Conservation (phyloP, 176 grass and related monocot species). For the Musa troglodytarum region DNA sequence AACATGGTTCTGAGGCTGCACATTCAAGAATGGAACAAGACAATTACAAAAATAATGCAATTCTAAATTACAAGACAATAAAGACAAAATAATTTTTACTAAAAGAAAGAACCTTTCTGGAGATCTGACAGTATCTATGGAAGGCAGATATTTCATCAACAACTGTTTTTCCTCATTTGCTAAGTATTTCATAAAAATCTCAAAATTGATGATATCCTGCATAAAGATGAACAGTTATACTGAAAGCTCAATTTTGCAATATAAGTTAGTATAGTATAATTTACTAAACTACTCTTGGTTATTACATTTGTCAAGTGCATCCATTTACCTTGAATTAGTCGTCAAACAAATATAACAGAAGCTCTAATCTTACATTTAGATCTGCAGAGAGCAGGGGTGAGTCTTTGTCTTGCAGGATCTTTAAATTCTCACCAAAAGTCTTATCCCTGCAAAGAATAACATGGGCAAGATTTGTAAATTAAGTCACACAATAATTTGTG, state of each 20-base stretch:
- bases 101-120: conserved; percentile 34
- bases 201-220: conserved; percentile 56
- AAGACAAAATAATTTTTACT: background rate
- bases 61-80: background rate
- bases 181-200: conserved; percentile 44
- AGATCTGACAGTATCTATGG: conserved; percentile 29
- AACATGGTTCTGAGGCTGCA: conserved; percentile 60
- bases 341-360: background rate
- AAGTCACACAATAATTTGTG: no score
- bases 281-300: background rate
- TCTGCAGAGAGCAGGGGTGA: conserved; percentile 40
- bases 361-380: conserved; percentile 33
- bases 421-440: conserved; percentile 25
- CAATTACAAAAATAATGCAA: background rate
- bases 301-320: background rate
- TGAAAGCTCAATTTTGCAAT: background rate
- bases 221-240: background rate
- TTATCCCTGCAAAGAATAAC: conserved; percentile 29
- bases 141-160: conserved; percentile 52
- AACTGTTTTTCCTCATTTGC: conserved; percentile 47
- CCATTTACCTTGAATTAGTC: background rate
- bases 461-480: no score
- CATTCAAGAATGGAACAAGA: conserved; percentile 21
- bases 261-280: background rate
- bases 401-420: conserved; percentile 33